Evolutionary conservation across 2,329 filamentous ascomycete genomes (phyloP).

Genomic region (Aspergillus jensenii): DNA sequence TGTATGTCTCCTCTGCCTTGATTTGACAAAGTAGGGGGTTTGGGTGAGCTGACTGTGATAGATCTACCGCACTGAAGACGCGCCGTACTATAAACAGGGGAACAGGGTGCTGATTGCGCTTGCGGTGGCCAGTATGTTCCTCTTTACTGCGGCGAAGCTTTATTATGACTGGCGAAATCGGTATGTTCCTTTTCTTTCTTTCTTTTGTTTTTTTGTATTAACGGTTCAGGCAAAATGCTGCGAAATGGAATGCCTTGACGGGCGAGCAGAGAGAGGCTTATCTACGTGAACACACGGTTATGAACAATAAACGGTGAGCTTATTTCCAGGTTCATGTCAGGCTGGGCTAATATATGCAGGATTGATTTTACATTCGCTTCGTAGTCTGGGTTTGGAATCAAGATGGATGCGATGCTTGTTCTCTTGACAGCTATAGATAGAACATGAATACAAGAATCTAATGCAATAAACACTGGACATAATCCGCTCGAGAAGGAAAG

Average conservation of each 20-base stretch:
- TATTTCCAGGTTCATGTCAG: not conserved
- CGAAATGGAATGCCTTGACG: constrained; percentile 41
- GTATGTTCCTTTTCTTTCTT: not conserved
- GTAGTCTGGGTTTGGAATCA: too few relatives aligned
- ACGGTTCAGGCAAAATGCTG: constrained; percentile 28
- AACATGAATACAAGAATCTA: too few relatives aligned
- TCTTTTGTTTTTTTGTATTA: not conserved
- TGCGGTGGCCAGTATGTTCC: constrained; percentile 47
- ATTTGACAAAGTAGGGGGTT: too few relatives aligned
- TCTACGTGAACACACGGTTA: constrained; percentile 36
- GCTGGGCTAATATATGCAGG: not conserved
- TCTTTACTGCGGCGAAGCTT: not conserved
- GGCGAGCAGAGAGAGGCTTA: constrained; percentile 39
- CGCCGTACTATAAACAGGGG: constrained; percentile 57
- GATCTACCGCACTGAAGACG: constrained; percentile 57
- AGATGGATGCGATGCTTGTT: too few relatives aligned
- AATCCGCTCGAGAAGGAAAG: not conserved
- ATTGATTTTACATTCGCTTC: not conserved
- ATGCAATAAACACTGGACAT: too few relatives aligned
- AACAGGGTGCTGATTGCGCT: constrained; percentile 59
- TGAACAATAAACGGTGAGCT: constrained; percentile 45
- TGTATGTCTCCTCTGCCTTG: not conserved
- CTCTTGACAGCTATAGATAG: too few relatives aligned
- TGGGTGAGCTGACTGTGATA: constrained; percentile 37
- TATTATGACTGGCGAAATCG: not conserved